A percentile compares a stretch with the other conserved stretches of the same genome.
Conservation (phyloP, 495 filamentous ascomycete genomes). For the Geoglossum glabrum region DNA sequence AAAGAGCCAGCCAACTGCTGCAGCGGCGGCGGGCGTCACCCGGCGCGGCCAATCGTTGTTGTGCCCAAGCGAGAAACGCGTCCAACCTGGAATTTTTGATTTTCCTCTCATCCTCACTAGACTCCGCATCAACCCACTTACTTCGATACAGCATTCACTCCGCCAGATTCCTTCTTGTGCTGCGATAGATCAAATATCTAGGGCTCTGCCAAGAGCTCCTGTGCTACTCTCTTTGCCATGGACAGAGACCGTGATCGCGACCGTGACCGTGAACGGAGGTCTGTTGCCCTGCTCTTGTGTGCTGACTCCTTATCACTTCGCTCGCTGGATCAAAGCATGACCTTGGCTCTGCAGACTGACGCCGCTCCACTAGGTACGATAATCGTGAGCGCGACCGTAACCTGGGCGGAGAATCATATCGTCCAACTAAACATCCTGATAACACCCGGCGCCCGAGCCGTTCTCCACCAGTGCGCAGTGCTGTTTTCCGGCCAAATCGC, state of each 20-base stretch:
- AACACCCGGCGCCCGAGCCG: constrained; percentile 5
- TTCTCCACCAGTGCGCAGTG: constrained; percentile 6
- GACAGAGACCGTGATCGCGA: constrained; percentile 8
- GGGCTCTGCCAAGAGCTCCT: neutral
- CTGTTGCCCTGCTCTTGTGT: constrained; percentile 3
- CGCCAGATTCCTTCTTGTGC: neutral
- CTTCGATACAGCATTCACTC: neutral
- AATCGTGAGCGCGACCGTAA: constrained; percentile 4
- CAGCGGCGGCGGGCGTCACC: too few relatives aligned
- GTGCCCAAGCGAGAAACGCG: neutral
- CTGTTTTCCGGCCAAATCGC: neutral
- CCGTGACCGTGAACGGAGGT: constrained; percentile 13
- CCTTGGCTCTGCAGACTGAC: neutral
- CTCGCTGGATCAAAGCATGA: neutral
- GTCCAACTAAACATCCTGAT: constrained; percentile 5
- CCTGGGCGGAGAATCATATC: constrained; percentile 18
- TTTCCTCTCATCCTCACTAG: neutral
- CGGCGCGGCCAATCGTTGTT: neutral
- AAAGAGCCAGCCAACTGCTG: too few relatives aligned
- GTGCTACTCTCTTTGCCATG: neutral
- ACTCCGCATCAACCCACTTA: neutral
- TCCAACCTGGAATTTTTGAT: constrained; percentile 4
- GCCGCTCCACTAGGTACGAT: constrained; percentile 1
- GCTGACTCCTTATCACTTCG: constrained; percentile 4
- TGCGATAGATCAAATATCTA: neutral